Evolutionary conservation across 1,139 yeast genomes (phyloP).

Genomic region (Yamadazyma mexicana): DNA sequence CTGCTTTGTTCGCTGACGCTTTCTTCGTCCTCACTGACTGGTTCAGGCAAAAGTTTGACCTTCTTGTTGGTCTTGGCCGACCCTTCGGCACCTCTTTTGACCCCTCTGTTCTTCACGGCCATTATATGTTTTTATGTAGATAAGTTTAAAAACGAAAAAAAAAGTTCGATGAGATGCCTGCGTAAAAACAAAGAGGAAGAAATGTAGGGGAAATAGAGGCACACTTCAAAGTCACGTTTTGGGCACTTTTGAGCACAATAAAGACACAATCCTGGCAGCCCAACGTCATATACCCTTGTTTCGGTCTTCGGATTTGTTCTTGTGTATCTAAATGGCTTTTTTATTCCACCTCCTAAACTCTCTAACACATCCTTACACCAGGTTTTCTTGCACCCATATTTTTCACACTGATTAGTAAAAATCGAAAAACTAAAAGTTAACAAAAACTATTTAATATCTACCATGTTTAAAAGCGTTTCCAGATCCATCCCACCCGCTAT

Average conservation of each 20-base stretch:
- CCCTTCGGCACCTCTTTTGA: constrained; percentile 31
- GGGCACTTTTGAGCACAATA: too few relatives aligned
- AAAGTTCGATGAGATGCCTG: constrained; percentile 11
- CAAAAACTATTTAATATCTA: background rate
- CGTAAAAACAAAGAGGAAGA: background rate
- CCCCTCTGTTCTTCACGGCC: constrained; percentile 32
- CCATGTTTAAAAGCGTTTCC: background rate
- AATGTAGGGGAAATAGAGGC: background rate
- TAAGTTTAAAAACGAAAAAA: background rate
- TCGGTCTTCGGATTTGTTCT: too few relatives aligned
- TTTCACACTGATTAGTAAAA: constrained; percentile 1
- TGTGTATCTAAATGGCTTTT: too few relatives aligned
- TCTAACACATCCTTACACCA: too few relatives aligned
- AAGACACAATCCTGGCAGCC: too few relatives aligned
- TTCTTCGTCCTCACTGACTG: constrained; percentile 18
- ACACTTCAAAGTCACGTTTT: background rate
- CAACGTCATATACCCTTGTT: too few relatives aligned
- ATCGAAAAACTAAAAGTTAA: background rate
- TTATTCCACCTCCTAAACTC: too few relatives aligned
- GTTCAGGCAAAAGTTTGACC: constrained; percentile 21
- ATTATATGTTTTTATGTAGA: constrained; percentile 5
- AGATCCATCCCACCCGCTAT: background rate
- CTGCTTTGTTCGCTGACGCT: background rate
- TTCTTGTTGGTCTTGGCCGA: constrained; percentile 24
- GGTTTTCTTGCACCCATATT: constrained; percentile 2